phyloP scores from a whole-genome alignment of 305 asterid species.

The Fraxinus xanthoxyloides region DNA sequence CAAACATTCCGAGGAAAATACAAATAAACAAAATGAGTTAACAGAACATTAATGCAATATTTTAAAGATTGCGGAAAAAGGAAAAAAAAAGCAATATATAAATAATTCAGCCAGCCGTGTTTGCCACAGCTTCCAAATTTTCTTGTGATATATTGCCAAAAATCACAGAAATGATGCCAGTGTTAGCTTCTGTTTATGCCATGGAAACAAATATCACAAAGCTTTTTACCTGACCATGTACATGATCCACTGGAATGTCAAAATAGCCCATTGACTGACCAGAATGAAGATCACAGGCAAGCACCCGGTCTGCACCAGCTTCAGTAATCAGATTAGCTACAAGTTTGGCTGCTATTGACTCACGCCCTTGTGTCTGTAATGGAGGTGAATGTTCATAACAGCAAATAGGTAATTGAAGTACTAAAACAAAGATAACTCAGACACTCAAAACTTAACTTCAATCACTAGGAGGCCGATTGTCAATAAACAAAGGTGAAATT shows the following conservation, averaged over 20 bases:
- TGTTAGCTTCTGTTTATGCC: neutral
- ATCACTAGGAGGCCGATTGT: neutral
- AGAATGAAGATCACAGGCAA: conserved; percentile 77
- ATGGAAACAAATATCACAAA: conserved; percentile 5
- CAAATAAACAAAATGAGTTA: conserved; percentile 2
- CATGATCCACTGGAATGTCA: conserved; percentile 84
- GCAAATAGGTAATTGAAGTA: conserved; percentile 16
- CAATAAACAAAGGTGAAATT: neutral
- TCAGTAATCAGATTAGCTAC: conserved; percentile 72
- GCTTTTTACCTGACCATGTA: conserved; percentile 62
- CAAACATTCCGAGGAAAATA: conserved; percentile 14
- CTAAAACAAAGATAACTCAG: neutral
- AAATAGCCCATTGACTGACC: conserved; percentile 85
- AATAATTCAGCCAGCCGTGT: neutral
- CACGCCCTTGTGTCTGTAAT: conserved; percentile 75
- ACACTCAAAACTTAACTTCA: neutral
- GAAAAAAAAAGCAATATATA: neutral
- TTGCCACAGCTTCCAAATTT: neutral
- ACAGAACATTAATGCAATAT: conserved; percentile 2
- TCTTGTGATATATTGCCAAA: neutral
- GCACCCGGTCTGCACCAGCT: conserved; percentile 81
- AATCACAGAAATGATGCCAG: neutral
- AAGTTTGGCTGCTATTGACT: conserved; percentile 77
- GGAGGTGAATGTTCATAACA: conserved; percentile 4
- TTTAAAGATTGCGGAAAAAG: neutral